Base-by-base conservation (phyloP, 2,329 filamentous ascomycete species). In the Nothophaeocryptopus gaeumannii region DNA sequence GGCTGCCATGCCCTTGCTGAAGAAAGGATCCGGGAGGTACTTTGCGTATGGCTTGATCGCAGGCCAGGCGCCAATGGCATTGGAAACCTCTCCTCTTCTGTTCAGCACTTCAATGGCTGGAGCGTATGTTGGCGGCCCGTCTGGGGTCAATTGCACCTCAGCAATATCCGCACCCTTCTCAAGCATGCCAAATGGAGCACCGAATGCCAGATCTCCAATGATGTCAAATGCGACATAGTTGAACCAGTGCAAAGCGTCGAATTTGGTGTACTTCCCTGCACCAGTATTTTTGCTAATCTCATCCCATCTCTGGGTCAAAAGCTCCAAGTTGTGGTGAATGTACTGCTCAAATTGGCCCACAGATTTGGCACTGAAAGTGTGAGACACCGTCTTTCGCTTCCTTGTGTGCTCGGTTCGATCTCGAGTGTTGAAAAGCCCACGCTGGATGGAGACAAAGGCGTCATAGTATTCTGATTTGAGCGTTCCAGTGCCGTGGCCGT, bases 381-480 rank as follows among this genome's bases (percentile, higher is more conserved):
- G 89, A 1, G 88, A 84, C 40, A 96, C 82, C 2, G 88, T 85
- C 78, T 95, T 96, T 63, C 90, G 82, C 78, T 96, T 96, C 56
- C 90, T 83, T 0, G 85, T 85, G 69, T 96, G 90, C 64, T 96
- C 88, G 0, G 76, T 76, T 41, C 91, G 81, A 71, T 91, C 83
- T 30, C 91, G 79, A 0, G 90, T 95, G 70, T 95, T 96, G 81
- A 96, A 96, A 10, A 96, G 77, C 14, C 89, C 89, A 10, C 88
- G 82, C 43, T 80, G 81, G 63, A 95, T 95, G 10, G 87, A 91
- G 47, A 96, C 89, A 62, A 96, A 96, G 42, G 88, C 87, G 63
- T 95, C 89, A 62, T 96, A 96, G 72, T 91, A 96, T 2, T 92
- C 84, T 67, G 70, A 72, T 64, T 78, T 78, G 50, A 77, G 56